phyloP scores from a whole-genome alignment of 495 filamentous ascomycete species.

The Gamarada debralockiae region DNA sequence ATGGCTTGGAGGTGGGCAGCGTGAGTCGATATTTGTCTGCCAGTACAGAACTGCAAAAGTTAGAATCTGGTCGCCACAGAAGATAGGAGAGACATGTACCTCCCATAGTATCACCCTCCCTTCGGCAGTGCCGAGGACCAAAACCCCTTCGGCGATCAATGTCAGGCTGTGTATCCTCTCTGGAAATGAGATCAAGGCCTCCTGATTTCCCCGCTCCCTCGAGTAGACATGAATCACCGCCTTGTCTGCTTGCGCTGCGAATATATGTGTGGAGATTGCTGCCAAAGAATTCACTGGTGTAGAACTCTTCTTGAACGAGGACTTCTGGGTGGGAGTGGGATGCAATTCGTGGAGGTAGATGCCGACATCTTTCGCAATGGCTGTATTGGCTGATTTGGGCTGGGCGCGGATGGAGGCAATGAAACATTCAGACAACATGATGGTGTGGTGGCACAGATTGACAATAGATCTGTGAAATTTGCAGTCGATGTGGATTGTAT shows the following conservation, averaged over 20 bases:
- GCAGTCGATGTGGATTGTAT: no score
- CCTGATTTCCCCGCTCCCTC: slow-evolving; percentile 76
- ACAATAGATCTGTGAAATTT: no score
- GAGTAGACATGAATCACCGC: slow-evolving; percentile 90
- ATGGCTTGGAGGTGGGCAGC: slow-evolving; percentile 84
- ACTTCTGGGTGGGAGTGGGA: slow-evolving; percentile 63
- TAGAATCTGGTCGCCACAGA: slow-evolving; percentile 3
- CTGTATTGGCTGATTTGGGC: slow-evolving; percentile 58
- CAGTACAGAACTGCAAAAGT: slow-evolving; percentile 44
- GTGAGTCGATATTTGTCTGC: slow-evolving; percentile 82
- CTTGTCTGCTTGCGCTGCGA: slow-evolving; percentile 86
- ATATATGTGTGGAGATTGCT: slow-evolving; percentile 78
- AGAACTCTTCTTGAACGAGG: slow-evolving; percentile 90
- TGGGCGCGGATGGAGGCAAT: slow-evolving; percentile 67
- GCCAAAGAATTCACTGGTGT: slow-evolving; percentile 74
- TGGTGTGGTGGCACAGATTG: no score
- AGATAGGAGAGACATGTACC: slow-evolving; percentile 47
- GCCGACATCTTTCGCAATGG: slow-evolving; percentile 69
- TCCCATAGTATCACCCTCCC: slow-evolving; percentile 92
- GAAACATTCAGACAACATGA: slow-evolving; percentile 72
- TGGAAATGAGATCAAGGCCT: slow-evolving; percentile 78
- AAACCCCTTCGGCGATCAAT: slow-evolving; percentile 57
- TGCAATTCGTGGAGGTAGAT: slow-evolving; percentile 83
- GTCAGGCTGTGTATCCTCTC: slow-evolving; percentile 76
- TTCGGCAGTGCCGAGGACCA: slow-evolving; percentile 81